phyloP scores from a whole-genome alignment of 495 filamentous ascomycete species.

The Talaromyces proteolyticus region DNA sequence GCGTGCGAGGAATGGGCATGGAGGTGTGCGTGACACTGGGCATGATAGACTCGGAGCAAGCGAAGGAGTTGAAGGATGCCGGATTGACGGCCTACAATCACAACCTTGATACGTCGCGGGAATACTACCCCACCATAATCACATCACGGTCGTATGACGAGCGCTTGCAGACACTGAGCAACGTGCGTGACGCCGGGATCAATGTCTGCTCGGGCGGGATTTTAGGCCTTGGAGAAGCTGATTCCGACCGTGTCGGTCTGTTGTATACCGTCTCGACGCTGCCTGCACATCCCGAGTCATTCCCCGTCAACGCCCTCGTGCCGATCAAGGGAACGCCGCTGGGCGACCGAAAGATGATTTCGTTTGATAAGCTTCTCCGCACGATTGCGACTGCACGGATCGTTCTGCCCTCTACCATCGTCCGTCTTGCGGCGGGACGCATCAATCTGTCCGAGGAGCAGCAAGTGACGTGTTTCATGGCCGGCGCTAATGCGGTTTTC shows the following conservation, averaged over 20 bases:
- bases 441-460: conserved; percentile 75
- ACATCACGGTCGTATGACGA: conserved; percentile 80
- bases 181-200: conserved; percentile 77
- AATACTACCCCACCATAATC: conserved; percentile 77
- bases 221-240: conserved; percentile 68
- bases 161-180: conserved; percentile 62
- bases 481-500: conserved; percentile 83
- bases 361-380: conserved; percentile 65
- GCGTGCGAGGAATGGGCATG: conserved; percentile 74
- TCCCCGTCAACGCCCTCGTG: conserved; percentile 81
- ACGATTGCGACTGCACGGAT: conserved; percentile 76
- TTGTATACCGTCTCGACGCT: conserved; percentile 72
- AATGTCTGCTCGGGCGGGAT: conserved; percentile 84
- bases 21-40: conserved; percentile 83
- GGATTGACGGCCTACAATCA: conserved; percentile 87
- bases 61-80: conserved; percentile 71
- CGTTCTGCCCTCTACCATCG: conserved; percentile 73
- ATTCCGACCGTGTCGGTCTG: conserved; percentile 70
- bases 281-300: conserved; percentile 72
- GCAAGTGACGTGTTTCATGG: conserved; percentile 77
- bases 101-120: conserved; percentile 81
- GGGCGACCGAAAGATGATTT: conserved; percentile 60
- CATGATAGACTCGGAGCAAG: conserved; percentile 77
- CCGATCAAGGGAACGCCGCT: conserved; percentile 82
- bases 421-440: conserved; percentile 73